phyloP scores from a whole-genome alignment of 768 basidiomycete species.

The Pleurotus pulmonarius region DNA sequence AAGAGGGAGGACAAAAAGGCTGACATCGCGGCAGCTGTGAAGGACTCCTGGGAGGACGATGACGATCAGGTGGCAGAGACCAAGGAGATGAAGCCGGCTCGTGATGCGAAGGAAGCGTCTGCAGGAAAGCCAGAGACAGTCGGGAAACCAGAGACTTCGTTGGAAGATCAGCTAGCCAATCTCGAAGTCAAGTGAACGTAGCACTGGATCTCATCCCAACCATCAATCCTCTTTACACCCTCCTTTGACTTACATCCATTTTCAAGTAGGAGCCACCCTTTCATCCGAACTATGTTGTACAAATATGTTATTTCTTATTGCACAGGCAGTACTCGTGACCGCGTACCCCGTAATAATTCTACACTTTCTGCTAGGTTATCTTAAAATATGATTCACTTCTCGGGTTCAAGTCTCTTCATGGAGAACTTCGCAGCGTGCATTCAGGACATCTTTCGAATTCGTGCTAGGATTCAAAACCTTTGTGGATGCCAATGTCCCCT shows the following conservation, averaged over 20 bases:
- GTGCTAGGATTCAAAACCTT: conserved; percentile 31
- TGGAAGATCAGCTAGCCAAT: background rate
- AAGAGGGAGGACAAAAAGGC: conserved; percentile 64
- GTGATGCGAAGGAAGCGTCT: background rate
- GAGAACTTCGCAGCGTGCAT: too few species aligned
- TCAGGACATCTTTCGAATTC: too few species aligned
- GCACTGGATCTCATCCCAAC: background rate
- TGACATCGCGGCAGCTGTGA: conserved; percentile 28
- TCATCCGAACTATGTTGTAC: too few species aligned
- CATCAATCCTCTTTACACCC: background rate
- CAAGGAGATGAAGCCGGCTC: conserved; percentile 1
- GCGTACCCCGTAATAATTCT: too few species aligned
- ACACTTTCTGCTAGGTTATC: too few species aligned
- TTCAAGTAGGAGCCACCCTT: background rate
- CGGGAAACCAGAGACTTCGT: background rate
- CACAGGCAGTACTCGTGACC: too few species aligned
- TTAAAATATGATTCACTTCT: too few species aligned
- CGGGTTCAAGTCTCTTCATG: too few species aligned
- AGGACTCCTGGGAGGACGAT: conserved; percentile 22
- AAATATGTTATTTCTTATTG: too few species aligned
- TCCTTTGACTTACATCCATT: background rate
- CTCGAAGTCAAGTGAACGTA: background rate
- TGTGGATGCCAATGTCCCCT: conserved; percentile 67
- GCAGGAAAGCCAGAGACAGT: background rate
- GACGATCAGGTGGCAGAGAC: conserved; percentile 16